Conservation (phyloP, 1,139 yeast species). For the Protomyces pachydermus region DNA sequence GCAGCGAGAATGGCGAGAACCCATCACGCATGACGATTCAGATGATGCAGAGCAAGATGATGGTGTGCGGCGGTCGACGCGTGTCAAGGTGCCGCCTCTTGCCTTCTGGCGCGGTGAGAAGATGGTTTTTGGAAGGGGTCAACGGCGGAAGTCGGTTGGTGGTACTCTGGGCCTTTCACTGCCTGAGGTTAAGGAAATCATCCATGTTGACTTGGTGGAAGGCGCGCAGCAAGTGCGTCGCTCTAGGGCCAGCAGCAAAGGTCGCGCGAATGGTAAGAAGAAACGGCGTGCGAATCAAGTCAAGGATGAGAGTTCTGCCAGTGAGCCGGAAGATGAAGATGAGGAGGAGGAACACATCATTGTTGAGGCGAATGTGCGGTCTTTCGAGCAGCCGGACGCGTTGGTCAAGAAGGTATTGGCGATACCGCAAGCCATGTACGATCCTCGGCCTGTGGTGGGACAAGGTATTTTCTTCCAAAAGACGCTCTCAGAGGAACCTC, state of each 20-base stretch:
- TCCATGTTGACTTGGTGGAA: slow-evolving; percentile 32
- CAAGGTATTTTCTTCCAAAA: slow-evolving; percentile 49
- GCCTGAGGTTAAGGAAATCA: slow-evolving; percentile 36
- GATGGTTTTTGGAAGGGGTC: slow-evolving; percentile 52
- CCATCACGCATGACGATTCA: slow-evolving; percentile 21
- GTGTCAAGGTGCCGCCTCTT: slow-evolving; percentile 66
- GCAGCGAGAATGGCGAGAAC: slow-evolving; percentile 17
- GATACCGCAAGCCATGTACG: slow-evolving; percentile 17
- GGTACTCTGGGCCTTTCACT: slow-evolving; percentile 32
- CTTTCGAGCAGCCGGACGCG: slow-evolving; percentile 5
- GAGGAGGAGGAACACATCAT: slow-evolving; percentile 13
- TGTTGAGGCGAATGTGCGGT: slow-evolving; percentile 24
- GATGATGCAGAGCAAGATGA: slow-evolving; percentile 14
- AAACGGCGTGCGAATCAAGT: slow-evolving; percentile 38
- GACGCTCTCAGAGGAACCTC: slow-evolving; percentile 61
- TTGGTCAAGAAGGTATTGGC: slow-evolving; percentile 19
- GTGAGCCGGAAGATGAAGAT: slow-evolving; percentile 1
- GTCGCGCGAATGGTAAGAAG: slow-evolving; percentile 36
- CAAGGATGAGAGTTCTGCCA: slow-evolving; percentile 34
- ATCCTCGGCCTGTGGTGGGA: slow-evolving; percentile 21
- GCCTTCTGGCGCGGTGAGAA: slow-evolving; percentile 85
- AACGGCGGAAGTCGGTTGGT: slow-evolving; percentile 37
- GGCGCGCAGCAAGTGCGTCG: not conserved
- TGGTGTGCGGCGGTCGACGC: slow-evolving; percentile 50
- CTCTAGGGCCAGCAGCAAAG: slow-evolving; percentile 30